Percentiles rank a stretch among this genome's conserved stretches.
phyloP scores from a whole-genome alignment of 2,329 filamentous ascomycete species.

The Penicillium sp. region DNA sequence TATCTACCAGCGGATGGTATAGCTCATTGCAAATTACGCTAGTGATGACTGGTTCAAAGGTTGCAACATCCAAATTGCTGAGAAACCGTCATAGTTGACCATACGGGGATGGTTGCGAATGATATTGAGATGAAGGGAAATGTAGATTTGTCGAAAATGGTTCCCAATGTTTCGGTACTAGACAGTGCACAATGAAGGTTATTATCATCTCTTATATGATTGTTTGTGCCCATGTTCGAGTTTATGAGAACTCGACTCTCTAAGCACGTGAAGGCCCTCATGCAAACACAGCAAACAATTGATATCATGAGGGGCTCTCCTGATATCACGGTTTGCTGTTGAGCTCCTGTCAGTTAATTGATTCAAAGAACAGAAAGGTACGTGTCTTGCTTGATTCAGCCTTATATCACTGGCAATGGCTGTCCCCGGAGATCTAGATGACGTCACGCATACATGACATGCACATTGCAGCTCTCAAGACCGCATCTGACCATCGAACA shows the following conservation, averaged over 20 bases:
- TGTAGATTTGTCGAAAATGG: background rate
- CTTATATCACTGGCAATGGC: background rate
- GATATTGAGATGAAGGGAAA: background rate
- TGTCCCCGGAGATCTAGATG: background rate
- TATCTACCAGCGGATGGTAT: background rate
- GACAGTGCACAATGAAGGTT: background rate
- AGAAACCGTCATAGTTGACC: background rate
- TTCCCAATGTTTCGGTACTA: no score
- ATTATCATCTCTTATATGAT: background rate
- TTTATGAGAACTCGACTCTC: background rate
- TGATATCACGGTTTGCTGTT: background rate
- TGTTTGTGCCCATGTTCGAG: background rate
- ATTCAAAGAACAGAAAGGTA: background rate
- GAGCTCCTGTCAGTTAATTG: background rate
- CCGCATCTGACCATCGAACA: conserved; percentile 9
- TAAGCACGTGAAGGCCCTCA: conserved; percentile 8
- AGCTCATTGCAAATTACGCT: background rate
- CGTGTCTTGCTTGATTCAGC: background rate
- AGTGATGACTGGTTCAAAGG: background rate
- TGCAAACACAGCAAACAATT: conserved; percentile 23
- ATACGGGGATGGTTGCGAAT: background rate
- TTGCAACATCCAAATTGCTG: background rate
- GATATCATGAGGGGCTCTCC: conserved; percentile 20
- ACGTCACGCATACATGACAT: background rate
- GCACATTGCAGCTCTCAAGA: background rate